These are phyloP conservation scores for Saccharomycopsis fodiens DNA, from an alignment of 805 yeast genomes.

Conservation along the genomic window DNA sequence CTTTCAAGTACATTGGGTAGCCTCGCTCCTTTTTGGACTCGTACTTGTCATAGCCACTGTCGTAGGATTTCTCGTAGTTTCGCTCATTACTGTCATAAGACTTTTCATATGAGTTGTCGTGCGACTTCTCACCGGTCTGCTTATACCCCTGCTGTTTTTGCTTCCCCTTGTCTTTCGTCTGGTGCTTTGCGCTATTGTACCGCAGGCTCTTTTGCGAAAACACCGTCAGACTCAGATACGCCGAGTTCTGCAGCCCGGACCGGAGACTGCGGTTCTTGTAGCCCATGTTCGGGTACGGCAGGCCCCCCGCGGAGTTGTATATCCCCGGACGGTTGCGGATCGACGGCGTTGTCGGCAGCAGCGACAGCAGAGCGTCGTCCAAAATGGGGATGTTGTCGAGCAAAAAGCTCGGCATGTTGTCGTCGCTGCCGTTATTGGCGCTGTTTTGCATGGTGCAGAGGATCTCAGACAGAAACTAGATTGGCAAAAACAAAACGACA, in stretches of 20 bases:
- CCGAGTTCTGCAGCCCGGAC: not conserved
- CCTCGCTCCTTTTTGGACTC: too few relatives aligned
- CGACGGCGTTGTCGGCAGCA: not conserved
- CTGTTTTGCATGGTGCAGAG: not conserved
- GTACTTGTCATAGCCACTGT: too few relatives aligned
- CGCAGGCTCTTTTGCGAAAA: not conserved
- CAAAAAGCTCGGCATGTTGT: slow-evolving; percentile 5
- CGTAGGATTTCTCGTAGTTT: too few relatives aligned
- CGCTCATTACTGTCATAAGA: too few relatives aligned
- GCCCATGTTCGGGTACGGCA: slow-evolving; percentile 2
- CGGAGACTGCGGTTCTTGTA: not conserved
- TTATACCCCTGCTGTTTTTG: too few relatives aligned
- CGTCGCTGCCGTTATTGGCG: slow-evolving; percentile 1
- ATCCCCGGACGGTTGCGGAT: not conserved
- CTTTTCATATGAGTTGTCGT: too few relatives aligned
- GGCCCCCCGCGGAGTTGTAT: not conserved
- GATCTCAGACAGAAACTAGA: too few relatives aligned
- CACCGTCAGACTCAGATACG: not conserved
- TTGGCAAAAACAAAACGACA: too few relatives aligned
- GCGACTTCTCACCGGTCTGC: too few relatives aligned
- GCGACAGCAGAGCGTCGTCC: not conserved
- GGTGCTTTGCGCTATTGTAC: too few relatives aligned
- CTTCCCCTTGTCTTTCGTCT: too few relatives aligned
- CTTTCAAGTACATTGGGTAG: too few relatives aligned
- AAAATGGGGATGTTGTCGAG: slow-evolving; percentile 3